Evolutionary conservation across 2,329 filamentous ascomycete species (phyloP).

Genomic region (Balansia obtecta): DNA sequence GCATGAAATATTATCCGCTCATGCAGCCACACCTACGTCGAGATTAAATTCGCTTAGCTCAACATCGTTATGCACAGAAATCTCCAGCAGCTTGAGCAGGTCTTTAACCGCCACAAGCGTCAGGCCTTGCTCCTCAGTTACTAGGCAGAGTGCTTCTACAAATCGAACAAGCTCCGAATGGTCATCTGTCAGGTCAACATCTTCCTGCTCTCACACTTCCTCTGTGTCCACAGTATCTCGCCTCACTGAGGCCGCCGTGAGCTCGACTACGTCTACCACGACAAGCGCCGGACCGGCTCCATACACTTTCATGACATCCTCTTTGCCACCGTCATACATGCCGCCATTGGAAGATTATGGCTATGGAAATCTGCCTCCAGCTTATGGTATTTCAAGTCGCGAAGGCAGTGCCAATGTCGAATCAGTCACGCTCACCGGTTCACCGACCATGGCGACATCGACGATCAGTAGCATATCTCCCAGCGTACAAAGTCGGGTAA

Average conservation of each 20-base stretch:
- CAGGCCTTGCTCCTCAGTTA: neutral
- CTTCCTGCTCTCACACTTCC: neutral
- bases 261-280: neutral
- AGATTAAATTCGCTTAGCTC: neutral
- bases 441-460: neutral
- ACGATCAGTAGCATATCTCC: neutral
- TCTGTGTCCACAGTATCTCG: neutral
- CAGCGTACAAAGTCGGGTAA: neutral
- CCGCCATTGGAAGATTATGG: slow-evolving; percentile 8
- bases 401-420: neutral
- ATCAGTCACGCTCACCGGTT: neutral
- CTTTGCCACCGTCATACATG: slow-evolving; percentile 5
- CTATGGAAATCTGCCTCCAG: slow-evolving; percentile 4
- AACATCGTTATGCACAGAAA: slow-evolving; percentile 1
- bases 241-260: neutral
- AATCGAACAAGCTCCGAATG: neutral
- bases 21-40: neutral
- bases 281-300: slow-evolving; percentile 1
- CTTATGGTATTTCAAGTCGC: neutral
- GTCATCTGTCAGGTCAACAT: neutral
- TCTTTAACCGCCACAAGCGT: neutral
- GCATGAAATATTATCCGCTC: neutral
- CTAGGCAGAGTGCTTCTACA: neutral
- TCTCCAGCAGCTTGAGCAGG: neutral
- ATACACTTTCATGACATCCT: slow-evolving; percentile 2